Percentiles rank a stretch among this genome's conserved stretches.
Conservation (phyloP, 768 basidiomycete species). For the Lyophyllum decastes region DNA sequence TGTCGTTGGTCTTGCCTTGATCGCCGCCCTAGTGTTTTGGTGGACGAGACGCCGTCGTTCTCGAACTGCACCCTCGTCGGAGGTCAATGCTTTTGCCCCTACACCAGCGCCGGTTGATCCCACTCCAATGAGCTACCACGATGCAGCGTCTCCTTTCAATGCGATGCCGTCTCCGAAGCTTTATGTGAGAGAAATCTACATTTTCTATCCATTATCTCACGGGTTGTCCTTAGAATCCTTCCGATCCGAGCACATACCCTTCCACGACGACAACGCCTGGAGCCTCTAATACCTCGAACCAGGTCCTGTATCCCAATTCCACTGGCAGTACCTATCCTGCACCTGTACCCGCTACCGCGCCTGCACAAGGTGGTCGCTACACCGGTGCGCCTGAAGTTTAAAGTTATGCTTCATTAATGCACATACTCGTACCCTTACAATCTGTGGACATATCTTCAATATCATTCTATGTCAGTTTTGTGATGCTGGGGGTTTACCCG, state of each 20-base stretch:
- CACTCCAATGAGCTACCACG: slow-evolving; percentile 17
- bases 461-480: not conserved
- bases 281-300: slow-evolving; percentile 11
- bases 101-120: slow-evolving; percentile 9
- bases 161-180: slow-evolving; percentile 30
- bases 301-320: slow-evolving; percentile 16
- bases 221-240: slow-evolving; percentile 29
- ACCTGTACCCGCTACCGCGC: not conserved
- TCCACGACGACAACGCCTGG: slow-evolving; percentile 15
- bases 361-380: slow-evolving; percentile 21
- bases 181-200: slow-evolving; percentile 33
- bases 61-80: slow-evolving; percentile 23
- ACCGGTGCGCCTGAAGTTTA: slow-evolving; percentile 35
- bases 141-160: slow-evolving; percentile 12
- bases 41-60: slow-evolving; percentile 26
- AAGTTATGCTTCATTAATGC: not conserved
- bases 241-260: slow-evolving; percentile 45
- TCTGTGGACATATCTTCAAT: slow-evolving; percentile 5
- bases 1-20: slow-evolving; percentile 44
- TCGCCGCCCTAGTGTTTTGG: slow-evolving; percentile 35
- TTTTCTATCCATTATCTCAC: not conserved
- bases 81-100: slow-evolving; percentile 13
- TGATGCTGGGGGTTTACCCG: not conserved
- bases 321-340: slow-evolving; percentile 19
- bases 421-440: slow-evolving; percentile 1